Base-by-base conservation (phyloP, 2,329 filamentous ascomycete genomes). In the Phyllosticta citrichinensis region DNA sequence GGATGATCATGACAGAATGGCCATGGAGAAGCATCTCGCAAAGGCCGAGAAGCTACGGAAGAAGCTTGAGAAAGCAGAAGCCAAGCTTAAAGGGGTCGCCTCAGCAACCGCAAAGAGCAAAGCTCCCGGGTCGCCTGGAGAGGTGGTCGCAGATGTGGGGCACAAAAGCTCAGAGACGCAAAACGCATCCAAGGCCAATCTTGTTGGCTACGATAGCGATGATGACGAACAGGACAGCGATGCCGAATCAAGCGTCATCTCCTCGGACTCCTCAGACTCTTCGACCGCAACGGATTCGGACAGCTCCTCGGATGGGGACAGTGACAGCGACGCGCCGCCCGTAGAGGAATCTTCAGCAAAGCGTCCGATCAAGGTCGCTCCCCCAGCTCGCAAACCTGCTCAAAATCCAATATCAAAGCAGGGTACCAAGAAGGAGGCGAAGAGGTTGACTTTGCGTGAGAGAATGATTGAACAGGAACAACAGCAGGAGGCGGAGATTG, bases 401-500 rank as follows among this genome's bases (percentile, higher is more conserved):
- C 55, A 27, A 27, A 24, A 14, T 20, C 62, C 63, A 24, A 56
- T 62, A 10, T 65, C 64, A n/a, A 56, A 47, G 40, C 40, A n/a
- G 17, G n/a, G 12, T 14, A 17, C 35, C 25, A 63, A 60, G 4
- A 56, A 64, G 11, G 20, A 33, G n/a, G 24, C 25, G 14, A 58
- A 62, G 27, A 53, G 53, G 35, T 52, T 25, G 52, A 56, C 61
- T 12, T 17, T 58, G 27, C 61, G 67, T 14, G 64, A 65, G 24
- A 63, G 66, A 22, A 75, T 53, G 68, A 69, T 79, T 11, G 77
- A 79, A 63, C 77, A 79, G 60, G 77, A 81, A 65, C 66, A 74
- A 58, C 70, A 74, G 22, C 73, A 74, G 60, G 72, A 75, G 54
- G 74, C 78, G 63, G 67, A 69, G 55, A 58, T 77, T 60, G 75